These are phyloP conservation scores for Phytophthora tubulina DNA, from an alignment of 352 stramenopile genomes.

Conservation along the genomic window DNA sequence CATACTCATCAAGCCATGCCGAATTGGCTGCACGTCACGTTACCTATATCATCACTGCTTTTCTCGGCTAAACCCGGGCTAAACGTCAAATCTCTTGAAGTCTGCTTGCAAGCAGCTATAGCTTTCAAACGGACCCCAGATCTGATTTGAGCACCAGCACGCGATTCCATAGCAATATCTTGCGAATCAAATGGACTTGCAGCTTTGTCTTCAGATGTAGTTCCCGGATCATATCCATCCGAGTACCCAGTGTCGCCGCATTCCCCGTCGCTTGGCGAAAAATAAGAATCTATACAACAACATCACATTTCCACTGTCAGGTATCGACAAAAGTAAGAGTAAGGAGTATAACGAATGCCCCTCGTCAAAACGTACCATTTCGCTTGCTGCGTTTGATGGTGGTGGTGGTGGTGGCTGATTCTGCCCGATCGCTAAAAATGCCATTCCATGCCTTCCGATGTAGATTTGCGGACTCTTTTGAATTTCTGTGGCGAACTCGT, in stretches of 20 bases:
- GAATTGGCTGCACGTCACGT: background rate
- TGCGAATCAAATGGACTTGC: background rate
- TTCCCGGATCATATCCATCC: constrained; percentile 4
- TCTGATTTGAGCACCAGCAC: background rate
- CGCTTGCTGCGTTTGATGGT: background rate
- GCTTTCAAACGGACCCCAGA: background rate
- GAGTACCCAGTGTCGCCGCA: background rate
- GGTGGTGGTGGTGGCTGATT: background rate
- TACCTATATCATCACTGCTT: constrained; percentile 21
- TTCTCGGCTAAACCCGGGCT: background rate
- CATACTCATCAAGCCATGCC: background rate
- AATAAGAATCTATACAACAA: constrained; percentile 4
- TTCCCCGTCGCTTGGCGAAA: background rate
- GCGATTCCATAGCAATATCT: background rate
- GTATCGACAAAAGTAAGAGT: background rate
- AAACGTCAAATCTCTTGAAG: background rate
- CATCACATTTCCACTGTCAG: background rate
- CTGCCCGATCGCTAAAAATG: background rate
- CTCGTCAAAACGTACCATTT: background rate
- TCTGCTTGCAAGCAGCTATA: background rate
- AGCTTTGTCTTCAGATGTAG: background rate
- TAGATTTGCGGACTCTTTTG: background rate
- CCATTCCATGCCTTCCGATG: background rate
- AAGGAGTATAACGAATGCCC: too few relatives aligned
- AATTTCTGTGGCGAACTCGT: background rate